A percentile compares a stretch with the other conserved stretches of the same genome.
These are phyloP conservation scores for Albugo laibachii DNA, from an alignment of 352 stramenopile species.

Conservation along the genomic window DNA sequence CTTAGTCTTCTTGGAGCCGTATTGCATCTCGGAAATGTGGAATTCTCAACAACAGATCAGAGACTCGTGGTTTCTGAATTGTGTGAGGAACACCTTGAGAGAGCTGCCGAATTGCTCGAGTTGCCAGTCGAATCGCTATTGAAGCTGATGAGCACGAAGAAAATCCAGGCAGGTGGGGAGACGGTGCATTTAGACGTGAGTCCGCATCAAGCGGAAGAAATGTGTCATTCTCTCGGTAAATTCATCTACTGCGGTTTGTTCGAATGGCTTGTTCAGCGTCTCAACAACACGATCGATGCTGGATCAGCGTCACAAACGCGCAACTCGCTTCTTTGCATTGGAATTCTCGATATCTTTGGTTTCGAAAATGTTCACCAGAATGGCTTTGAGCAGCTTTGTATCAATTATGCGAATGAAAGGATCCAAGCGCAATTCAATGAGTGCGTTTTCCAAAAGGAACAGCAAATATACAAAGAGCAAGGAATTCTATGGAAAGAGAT, in stretches of 20 bases:
- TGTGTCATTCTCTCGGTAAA: constrained; percentile 81
- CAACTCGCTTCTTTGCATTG: constrained; percentile 23
- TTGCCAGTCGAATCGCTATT: constrained; percentile 40
- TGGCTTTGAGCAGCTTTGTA: constrained; percentile 81
- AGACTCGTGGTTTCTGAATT: not conserved
- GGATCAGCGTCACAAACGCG: constrained; percentile 8
- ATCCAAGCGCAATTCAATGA: constrained; percentile 80
- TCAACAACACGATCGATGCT: constrained; percentile 74
- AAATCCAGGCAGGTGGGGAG: constrained; percentile 11
- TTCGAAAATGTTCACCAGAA: constrained; percentile 78
- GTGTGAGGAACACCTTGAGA: constrained; percentile 2
- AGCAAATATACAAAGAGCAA: constrained; percentile 54
- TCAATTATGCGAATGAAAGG: constrained; percentile 80
- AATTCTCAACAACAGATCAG: constrained; percentile 15
- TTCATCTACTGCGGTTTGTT: constrained; percentile 85
- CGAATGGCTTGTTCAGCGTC: constrained; percentile 84
- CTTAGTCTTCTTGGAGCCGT: constrained; percentile 61
- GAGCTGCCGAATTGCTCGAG: constrained; percentile 30
- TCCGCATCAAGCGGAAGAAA: constrained; percentile 42
- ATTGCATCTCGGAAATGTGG: constrained; percentile 75
- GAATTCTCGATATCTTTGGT: constrained; percentile 76
- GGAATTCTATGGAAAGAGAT: constrained; percentile 55
- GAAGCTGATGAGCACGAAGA: constrained; percentile 38
- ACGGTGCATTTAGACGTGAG: constrained; percentile 50
- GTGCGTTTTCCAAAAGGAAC: constrained; percentile 85